phyloP scores from a whole-genome alignment of 208 protist genomes.

The Trypanosoma brucei region DNA sequence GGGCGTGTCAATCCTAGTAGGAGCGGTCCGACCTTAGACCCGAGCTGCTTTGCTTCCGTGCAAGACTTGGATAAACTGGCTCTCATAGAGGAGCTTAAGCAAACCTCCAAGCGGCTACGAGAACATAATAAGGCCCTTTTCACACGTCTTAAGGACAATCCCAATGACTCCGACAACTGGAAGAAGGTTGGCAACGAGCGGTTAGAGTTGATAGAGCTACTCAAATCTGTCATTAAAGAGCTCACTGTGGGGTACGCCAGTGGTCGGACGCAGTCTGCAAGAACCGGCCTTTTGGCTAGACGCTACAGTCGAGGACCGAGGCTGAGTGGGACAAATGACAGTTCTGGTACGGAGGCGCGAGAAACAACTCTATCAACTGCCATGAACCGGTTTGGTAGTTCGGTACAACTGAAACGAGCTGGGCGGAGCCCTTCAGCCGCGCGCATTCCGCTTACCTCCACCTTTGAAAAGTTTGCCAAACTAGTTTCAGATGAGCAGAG shows the following conservation, averaged over 20 bases:
- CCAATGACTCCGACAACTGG: constrained; percentile 91
- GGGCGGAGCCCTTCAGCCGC: constrained; percentile 24
- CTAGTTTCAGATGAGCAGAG: constrained; percentile 83
- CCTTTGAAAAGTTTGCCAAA: constrained; percentile 68
- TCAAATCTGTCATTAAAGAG: constrained; percentile 60
- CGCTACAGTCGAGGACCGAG: constrained; percentile 11
- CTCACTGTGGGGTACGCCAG: constrained; percentile 68
- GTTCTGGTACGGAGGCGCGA: constrained; percentile 5
- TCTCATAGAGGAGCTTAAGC: constrained; percentile 57
- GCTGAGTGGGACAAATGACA: constrained; percentile 21
- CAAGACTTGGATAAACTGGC: constrained; percentile 31
- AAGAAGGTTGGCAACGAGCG: constrained; percentile 84
- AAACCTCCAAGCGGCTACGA: constrained; percentile 58
- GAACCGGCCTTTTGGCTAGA: background rate
- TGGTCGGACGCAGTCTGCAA: background rate
- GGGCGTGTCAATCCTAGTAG: constrained; percentile 39
- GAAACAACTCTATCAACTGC: background rate
- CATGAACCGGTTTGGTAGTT: constrained; percentile 54
- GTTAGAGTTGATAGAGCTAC: constrained; percentile 67
- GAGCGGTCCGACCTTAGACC: constrained; percentile 54
- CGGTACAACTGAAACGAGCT: constrained; percentile 44
- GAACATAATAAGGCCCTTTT: constrained; percentile 79
- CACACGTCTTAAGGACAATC: constrained; percentile 88
- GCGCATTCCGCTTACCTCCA: constrained; percentile 67
- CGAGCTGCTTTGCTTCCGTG: constrained; percentile 36